Evolutionary conservation across 1,284 basidiomycete genomes (phyloP).

Genomic region (Puccinia coronata): DNA sequence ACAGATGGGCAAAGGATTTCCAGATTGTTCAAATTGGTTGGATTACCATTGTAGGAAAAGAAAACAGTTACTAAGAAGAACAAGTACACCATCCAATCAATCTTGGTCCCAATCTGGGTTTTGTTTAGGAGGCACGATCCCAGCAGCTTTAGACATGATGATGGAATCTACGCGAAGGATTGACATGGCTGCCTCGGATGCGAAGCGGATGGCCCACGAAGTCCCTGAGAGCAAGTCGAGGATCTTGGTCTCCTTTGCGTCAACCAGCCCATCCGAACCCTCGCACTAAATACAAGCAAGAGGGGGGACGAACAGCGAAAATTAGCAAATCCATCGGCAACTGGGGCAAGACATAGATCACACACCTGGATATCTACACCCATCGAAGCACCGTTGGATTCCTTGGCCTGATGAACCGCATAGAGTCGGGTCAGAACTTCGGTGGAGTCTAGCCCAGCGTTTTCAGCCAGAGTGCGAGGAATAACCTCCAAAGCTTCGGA

Average conservation of each 20-base stretch:
- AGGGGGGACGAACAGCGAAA: background rate
- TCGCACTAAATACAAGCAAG: conserved; percentile 64
- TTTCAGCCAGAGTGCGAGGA: conserved; percentile 91
- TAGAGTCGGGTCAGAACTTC: conserved; percentile 84
- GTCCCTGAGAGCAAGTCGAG: conserved; percentile 84
- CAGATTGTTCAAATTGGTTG: background rate
- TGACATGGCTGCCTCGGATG: conserved; percentile 88
- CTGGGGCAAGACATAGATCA: background rate
- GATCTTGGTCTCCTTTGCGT: conserved; percentile 68
- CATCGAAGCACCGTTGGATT: conserved; percentile 67
- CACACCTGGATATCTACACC: conserved; percentile 90
- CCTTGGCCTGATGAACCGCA: conserved; percentile 74
- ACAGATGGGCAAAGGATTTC: background rate
- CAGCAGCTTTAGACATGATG: conserved; percentile 64
- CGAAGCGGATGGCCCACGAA: conserved; percentile 81
- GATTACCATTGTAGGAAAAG: background rate
- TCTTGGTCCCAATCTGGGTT: conserved; percentile 55
- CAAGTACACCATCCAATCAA: conserved; percentile 24
- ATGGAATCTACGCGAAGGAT: conserved; percentile 96
- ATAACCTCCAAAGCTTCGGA: conserved; percentile 88
- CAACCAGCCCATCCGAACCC: conserved; percentile 69
- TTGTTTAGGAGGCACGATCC: conserved; percentile 57
- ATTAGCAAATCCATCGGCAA: conserved; percentile 15
- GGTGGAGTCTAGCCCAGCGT: conserved; percentile 90
- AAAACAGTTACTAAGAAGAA: background rate